Base-by-base conservation (phyloP, 2,329 filamentous ascomycete genomes). In the Apiospora kogelbergensis region DNA sequence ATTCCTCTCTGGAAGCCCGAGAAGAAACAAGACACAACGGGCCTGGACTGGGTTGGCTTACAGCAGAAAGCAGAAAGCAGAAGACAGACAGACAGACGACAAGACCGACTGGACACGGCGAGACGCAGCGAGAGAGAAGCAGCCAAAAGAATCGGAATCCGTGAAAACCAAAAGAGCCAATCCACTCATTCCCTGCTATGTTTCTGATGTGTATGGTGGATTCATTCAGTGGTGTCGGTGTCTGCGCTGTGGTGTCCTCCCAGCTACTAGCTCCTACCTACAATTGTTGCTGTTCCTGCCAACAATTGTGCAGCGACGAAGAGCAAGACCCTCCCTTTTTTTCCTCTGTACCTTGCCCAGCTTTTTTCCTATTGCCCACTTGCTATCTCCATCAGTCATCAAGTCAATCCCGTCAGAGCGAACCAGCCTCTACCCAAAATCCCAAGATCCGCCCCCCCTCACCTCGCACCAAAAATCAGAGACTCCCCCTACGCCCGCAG, bases 151-250 rank as follows among this genome's bases (percentile, higher is more conserved):
- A 26, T 3, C 15, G 30, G 24, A 26, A 53, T 24, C 11, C 15
- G 46, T 33, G 26, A 53, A 17, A 53, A 15, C 24, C 46, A 30
- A 17, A 53, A 13, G 30, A 60, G 9, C 53, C 53, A 60, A 60
- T 60, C 53, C 53, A 60, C 53, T 60, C 13, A 37, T 60, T 30
- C 53, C 53, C 53, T 60, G 53, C 53, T 60, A 60, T 60, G 30
- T 60, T 37, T 60, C 53, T 60, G 53, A 60, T 60, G 53, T 60
- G 53, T 60, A 60, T 60, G 53, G 53, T 60, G 53, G 53, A 30
- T 60, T 60, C 30, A 42, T 7, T n/a, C 37, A 40, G 37, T 33
- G 22, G 22, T 57, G 48, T 33, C 37, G 26, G 26, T n/a, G 26
- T 57, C 26, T 57, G 41, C 13, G 37, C n/a, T n/a, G 33, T 33